A percentile compares a stretch with the other conserved stretches of the same genome.
Evolutionary conservation across 331 rosid species (phyloP).

Genomic region (Telfairia occidentalis): DNA sequence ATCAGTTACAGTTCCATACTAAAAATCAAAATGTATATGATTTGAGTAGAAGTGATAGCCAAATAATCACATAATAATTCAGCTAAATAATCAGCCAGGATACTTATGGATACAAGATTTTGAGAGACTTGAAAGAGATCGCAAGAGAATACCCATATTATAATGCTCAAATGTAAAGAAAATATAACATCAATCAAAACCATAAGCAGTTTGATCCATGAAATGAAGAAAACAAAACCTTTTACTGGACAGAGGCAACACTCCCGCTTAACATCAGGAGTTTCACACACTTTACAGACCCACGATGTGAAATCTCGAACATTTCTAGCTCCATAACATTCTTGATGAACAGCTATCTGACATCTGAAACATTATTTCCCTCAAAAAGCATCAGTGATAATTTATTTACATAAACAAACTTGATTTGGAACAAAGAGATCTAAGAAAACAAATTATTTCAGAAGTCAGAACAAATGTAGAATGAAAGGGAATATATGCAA

Average conservation of each 20-base stretch:
- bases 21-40: slow-evolving; percentile 11
- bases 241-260: slow-evolving; percentile 99
- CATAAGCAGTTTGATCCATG: not conserved
- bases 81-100: not conserved
- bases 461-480: not conserved
- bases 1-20: not conserved
- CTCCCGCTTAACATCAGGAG: slow-evolving; percentile 75
- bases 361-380: slow-evolving; percentile 42
- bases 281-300: slow-evolving; percentile 98
- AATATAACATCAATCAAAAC: not conserved
- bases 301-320: slow-evolving; percentile 88
- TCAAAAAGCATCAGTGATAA: not conserved
- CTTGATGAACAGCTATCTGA: slow-evolving; percentile 99
- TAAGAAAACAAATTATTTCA: not conserved
- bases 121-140: not conserved
- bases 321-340: slow-evolving; percentile 96
- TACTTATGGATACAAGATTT: not conserved
- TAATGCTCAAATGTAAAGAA: not conserved
- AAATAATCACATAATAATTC: not conserved
- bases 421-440: not conserved
- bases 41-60: slow-evolving; percentile 7
- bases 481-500: not conserved
- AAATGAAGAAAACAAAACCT: slow-evolving; percentile 32
- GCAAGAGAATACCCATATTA: not conserved
- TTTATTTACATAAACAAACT: slow-evolving; percentile 1